Evolutionary conservation across 768 basidiomycete species (phyloP).

Genomic region (Boletus tylopilopsis): DNA sequence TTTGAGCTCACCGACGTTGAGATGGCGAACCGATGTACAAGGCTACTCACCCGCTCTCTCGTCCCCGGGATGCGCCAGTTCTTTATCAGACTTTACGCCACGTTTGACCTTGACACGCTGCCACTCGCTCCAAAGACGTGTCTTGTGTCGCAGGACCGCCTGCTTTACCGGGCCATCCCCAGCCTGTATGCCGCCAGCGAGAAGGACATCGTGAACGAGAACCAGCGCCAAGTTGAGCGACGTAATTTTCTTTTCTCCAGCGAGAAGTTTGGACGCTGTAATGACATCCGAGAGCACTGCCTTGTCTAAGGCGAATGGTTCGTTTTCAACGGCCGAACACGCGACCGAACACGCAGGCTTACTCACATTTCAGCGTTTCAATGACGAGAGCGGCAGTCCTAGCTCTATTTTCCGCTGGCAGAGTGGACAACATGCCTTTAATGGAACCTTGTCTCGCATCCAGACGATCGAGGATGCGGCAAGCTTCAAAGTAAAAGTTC

Average conservation of each 20-base stretch:
- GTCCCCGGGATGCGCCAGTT: slow-evolving; percentile 61
- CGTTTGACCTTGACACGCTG: slow-evolving; percentile 78
- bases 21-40: not conserved
- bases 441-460: slow-evolving; percentile 91
- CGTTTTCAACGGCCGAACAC: slow-evolving; percentile 7
- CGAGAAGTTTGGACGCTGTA: slow-evolving; percentile 58
- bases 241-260: slow-evolving; percentile 71
- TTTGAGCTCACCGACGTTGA: not conserved
- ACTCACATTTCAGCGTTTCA: slow-evolving; percentile 96
- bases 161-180: slow-evolving; percentile 89
- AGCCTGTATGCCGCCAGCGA: slow-evolving; percentile 83
- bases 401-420: slow-evolving; percentile 73
- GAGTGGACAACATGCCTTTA: slow-evolving; percentile 71
- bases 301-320: slow-evolving; percentile 54
- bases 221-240: slow-evolving; percentile 76
- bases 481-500: slow-evolving; percentile 96
- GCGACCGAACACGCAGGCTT: slow-evolving; percentile 26
- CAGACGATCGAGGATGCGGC: slow-evolving; percentile 76
- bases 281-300: slow-evolving; percentile 70
- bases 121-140: slow-evolving; percentile 82
- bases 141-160: slow-evolving; percentile 84
- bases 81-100: slow-evolving; percentile 59
- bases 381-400: slow-evolving; percentile 85
- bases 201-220: slow-evolving; percentile 86
- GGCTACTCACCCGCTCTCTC: slow-evolving; percentile 53